phyloP scores from a whole-genome alignment of 2,329 filamentous ascomycete genomes.

The Aspergillus pseudoterreus region DNA sequence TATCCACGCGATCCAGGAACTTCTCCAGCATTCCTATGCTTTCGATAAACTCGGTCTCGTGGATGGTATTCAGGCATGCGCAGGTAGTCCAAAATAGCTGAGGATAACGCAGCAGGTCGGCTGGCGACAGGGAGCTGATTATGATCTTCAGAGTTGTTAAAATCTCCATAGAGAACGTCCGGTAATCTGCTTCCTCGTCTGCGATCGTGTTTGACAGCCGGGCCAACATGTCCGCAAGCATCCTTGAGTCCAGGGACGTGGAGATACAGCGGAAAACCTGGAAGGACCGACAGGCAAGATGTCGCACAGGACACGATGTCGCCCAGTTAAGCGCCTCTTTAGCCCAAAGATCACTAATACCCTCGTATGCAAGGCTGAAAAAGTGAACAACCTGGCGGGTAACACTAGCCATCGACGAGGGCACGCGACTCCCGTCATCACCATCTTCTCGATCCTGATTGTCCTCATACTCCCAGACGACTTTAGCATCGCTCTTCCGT shows the following conservation, averaged over 20 bases:
- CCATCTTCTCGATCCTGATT: conserved; percentile 74
- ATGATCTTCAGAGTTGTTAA: conserved; percentile 89
- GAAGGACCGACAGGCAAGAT: conserved; percentile 93
- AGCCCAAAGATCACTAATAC: conserved; percentile 87
- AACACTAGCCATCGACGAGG: conserved; percentile 80
- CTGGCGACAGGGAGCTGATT: conserved; percentile 75
- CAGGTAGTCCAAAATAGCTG: conserved; percentile 98
- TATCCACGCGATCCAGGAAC: conserved; percentile 77
- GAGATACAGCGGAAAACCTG: conserved; percentile 95
- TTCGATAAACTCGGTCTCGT: conserved; percentile 91
- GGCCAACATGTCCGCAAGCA: conserved; percentile 96
- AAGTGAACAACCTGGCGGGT: conserved; percentile 78
- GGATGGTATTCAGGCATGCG: conserved; percentile 93
- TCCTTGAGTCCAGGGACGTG: conserved; percentile 82
- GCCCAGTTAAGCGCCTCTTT: conserved; percentile 90
- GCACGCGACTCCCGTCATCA: conserved; percentile 73
- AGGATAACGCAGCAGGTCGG: conserved; percentile 81
- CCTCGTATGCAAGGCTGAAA: conserved; percentile 78
- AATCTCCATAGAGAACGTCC: conserved; percentile 97
- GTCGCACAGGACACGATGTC: conserved; percentile 90
- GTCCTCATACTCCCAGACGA: conserved; percentile 94
- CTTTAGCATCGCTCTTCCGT: conserved; percentile 74
- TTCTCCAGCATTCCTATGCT: conserved; percentile 87
- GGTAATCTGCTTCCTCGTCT: conserved; percentile 88
- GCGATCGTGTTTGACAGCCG: conserved; percentile 95